These are phyloP conservation scores for Phaeoacremonium minimum DNA, from an alignment of 2,329 filamentous ascomycete genomes.

Conservation along the genomic window DNA sequence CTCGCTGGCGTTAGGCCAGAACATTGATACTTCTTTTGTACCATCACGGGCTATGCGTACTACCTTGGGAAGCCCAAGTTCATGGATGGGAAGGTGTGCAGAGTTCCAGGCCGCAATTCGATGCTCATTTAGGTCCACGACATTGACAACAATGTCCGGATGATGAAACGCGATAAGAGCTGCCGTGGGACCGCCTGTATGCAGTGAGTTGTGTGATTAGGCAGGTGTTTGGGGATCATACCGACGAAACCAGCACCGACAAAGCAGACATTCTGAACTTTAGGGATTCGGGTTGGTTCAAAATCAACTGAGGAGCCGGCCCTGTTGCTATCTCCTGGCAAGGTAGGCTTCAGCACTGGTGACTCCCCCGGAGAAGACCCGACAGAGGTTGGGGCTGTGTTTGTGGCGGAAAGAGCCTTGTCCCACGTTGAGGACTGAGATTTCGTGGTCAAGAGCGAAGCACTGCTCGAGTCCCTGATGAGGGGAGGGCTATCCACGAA, in stretches of 20 bases:
- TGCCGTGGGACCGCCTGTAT: slow-evolving; percentile 53
- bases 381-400: slow-evolving; percentile 15
- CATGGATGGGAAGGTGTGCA: slow-evolving; percentile 53
- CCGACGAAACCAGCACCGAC: slow-evolving; percentile 58
- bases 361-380: slow-evolving; percentile 15
- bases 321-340: not conserved
- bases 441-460: slow-evolving; percentile 8
- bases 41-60: slow-evolving; percentile 41
- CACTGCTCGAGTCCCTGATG: slow-evolving; percentile 9
- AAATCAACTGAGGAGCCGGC: not conserved
- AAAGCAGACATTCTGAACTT: slow-evolving; percentile 42
- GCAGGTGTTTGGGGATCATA: slow-evolving; percentile 19
- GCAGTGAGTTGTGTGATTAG: not conserved
- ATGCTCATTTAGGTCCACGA: slow-evolving; percentile 51
- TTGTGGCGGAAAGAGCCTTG: slow-evolving; percentile 6
- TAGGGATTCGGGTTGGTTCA: not conserved
- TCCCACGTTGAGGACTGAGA: slow-evolving; percentile 6
- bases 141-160: slow-evolving; percentile 50
- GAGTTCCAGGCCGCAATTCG: slow-evolving; percentile 57
- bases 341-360: slow-evolving; percentile 14
- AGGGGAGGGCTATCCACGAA: slow-evolving; percentile 1
- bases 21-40: slow-evolving; percentile 18
- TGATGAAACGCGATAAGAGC: slow-evolving; percentile 57
- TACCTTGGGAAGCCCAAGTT: slow-evolving; percentile 50
- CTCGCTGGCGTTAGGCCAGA: slow-evolving; percentile 9